These are phyloP conservation scores for Cerioporus squamosus DNA, from an alignment of 1,284 basidiomycete genomes.

Conservation along the genomic window DNA sequence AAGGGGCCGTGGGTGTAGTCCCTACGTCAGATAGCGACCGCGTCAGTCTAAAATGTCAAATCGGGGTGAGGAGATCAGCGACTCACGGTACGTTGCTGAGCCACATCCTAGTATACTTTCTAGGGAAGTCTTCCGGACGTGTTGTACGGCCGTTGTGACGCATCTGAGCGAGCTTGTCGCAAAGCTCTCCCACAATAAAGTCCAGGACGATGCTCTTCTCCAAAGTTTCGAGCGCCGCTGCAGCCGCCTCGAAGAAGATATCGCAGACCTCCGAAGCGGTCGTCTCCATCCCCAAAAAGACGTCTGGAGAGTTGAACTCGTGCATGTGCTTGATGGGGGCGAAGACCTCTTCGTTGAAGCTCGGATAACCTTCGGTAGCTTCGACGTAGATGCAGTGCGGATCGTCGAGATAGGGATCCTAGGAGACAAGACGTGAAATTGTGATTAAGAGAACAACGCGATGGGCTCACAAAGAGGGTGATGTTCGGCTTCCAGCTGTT, in stretches of 20 bases:
- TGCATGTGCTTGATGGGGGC: neutral
- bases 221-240: constrained; percentile 1
- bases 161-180: constrained; percentile 20
- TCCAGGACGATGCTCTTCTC: constrained; percentile 28
- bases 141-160: neutral
- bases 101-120: constrained; percentile 20
- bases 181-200: constrained; percentile 10
- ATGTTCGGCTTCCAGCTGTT: constrained; percentile 15
- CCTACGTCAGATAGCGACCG: constrained; percentile 12
- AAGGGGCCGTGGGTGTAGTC: constrained; percentile 40
- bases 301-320: constrained; percentile 1
- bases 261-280: constrained; percentile 7
- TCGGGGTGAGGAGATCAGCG: neutral
- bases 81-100: constrained; percentile 25
- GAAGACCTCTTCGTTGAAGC: constrained; percentile 3
- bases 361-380: neutral
- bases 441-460: neutral
- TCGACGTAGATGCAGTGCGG: neutral
- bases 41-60: neutral
- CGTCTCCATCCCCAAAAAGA: neutral
- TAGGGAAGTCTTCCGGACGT: constrained; percentile 13
- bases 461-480: constrained; percentile 9
- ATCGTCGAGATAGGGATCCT: constrained; percentile 10
- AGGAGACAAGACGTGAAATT: neutral
- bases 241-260: neutral